Percentiles rank a stretch among this genome's conserved stretches.
Evolutionary conservation across 352 stramenopile genomes (phyloP).

Genomic region (Pythium angustatum): DNA sequence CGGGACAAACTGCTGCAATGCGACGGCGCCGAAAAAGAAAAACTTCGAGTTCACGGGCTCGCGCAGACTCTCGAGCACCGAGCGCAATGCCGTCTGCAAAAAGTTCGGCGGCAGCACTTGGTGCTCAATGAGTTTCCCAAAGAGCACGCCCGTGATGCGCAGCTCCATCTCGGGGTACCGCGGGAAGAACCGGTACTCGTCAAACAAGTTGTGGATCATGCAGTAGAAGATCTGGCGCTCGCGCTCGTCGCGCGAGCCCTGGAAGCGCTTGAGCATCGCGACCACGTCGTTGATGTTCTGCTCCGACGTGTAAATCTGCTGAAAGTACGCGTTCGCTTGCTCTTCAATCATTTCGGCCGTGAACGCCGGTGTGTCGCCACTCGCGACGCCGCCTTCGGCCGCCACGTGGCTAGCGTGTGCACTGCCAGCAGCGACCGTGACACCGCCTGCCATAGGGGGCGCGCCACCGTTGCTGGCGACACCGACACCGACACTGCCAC

Average conservation of each 20-base stretch:
- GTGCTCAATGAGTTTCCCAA: conserved; percentile 98
- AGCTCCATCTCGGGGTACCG: conserved; percentile 99
- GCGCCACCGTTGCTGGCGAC: background rate
- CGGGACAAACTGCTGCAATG: conserved; percentile 97
- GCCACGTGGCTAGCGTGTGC: conserved; percentile 21
- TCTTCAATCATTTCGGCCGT: conserved; percentile 97
- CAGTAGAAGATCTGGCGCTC: conserved; percentile 99
- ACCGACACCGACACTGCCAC: conserved; percentile 11
- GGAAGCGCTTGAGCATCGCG: conserved; percentile 98
- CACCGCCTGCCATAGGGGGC: conserved; percentile 8
- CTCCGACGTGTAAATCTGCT: conserved; percentile 99
- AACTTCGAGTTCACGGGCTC: conserved; percentile 97
- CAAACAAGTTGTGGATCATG: conserved; percentile 99
- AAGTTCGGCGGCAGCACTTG: conserved; percentile 98
- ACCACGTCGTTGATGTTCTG: conserved; percentile 98
- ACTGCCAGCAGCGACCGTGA: conserved; percentile 16
- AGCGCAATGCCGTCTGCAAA: conserved; percentile 96
- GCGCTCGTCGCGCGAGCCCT: conserved; percentile 92
- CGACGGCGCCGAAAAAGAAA: conserved; percentile 98
- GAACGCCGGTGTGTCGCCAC: conserved; percentile 41
- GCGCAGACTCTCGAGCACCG: conserved; percentile 96
- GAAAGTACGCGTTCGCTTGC: conserved; percentile 98
- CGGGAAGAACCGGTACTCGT: conserved; percentile 99
- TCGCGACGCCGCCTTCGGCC: conserved; percentile 13
- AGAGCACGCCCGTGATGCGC: conserved; percentile 98